phyloP scores from a whole-genome alignment of 1,139 yeast species.

The Meyerozyma sp. region DNA sequence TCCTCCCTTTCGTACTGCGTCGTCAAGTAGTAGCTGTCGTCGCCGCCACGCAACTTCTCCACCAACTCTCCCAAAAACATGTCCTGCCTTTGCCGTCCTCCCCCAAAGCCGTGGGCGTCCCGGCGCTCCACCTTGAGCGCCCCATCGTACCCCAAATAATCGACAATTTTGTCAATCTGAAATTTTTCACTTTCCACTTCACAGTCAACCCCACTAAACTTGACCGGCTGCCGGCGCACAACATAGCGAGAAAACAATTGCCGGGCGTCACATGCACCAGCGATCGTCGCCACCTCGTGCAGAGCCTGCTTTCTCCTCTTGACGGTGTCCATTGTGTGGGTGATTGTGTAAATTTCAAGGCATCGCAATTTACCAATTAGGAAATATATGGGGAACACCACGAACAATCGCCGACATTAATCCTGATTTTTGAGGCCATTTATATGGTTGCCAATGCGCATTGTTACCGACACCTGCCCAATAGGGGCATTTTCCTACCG shows the following conservation, averaged over 20 bases:
- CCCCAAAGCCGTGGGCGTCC: conserved; percentile 58
- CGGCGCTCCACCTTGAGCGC: conserved; percentile 53
- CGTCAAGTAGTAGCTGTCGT: conserved; percentile 50
- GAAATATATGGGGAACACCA: not conserved
- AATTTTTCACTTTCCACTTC: conserved; percentile 17
- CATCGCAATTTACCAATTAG: not conserved
- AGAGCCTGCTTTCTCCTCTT: not conserved
- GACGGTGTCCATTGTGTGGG: not conserved
- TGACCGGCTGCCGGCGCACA: conserved; percentile 7
- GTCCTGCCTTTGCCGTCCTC: conserved; percentile 47
- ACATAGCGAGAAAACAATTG: conserved; percentile 6
- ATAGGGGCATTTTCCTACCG: too few species aligned
- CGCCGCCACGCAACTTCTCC: conserved; percentile 30
- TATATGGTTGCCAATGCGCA: too few species aligned
- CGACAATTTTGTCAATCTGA: conserved; percentile 27
- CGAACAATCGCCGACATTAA: not conserved
- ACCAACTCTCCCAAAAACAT: conserved; percentile 47
- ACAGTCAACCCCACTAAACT: conserved; percentile 4
- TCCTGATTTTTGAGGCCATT: too few species aligned
- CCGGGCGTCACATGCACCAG: not conserved
- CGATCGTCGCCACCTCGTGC: not conserved
- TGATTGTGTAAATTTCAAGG: not conserved
- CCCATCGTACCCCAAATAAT: conserved; percentile 24
- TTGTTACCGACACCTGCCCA: too few species aligned
- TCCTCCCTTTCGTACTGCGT: conserved; percentile 47